phyloP scores from a whole-genome alignment of 176 grass and related monocot species.

The Phoenix dactylifera region DNA sequence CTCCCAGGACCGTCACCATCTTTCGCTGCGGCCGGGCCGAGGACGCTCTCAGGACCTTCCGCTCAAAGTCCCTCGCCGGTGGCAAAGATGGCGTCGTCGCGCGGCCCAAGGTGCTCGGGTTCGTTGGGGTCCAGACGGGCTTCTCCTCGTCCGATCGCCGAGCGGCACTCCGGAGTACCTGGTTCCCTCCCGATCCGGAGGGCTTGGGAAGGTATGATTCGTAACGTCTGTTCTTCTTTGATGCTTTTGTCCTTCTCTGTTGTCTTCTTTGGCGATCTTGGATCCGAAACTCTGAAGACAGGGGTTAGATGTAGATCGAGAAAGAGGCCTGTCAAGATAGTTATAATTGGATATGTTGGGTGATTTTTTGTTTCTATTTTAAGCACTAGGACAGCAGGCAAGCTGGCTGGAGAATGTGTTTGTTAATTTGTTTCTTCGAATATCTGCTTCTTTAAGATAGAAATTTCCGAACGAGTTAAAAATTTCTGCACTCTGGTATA shows the following conservation, averaged over 20 bases:
- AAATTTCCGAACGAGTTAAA: no score
- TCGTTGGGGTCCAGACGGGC: slow-evolving; percentile 72
- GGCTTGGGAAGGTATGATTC: slow-evolving; percentile 62
- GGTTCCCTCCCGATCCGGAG: slow-evolving; percentile 81
- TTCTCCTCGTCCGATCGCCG: slow-evolving; percentile 49
- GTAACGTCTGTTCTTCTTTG: slow-evolving; percentile 17
- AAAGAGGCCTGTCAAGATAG: no score
- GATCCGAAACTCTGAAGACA: no score
- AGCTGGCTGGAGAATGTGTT: no score
- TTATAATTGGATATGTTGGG: no score
- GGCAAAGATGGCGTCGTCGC: slow-evolving; percentile 12
- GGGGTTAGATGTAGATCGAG: no score
- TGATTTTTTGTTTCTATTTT: no score
- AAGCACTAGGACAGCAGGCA: no score
- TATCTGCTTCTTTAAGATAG: no score
- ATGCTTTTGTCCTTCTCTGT: slow-evolving; percentile 5
- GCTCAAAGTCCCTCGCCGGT: slow-evolving; percentile 9
- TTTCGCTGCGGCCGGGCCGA: slow-evolving; percentile 74
- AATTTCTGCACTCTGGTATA: no score
- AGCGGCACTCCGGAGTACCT: slow-evolving; percentile 60
- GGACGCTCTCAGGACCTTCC: slow-evolving; percentile 67
- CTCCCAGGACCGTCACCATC: slow-evolving; percentile 26
- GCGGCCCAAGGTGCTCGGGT: slow-evolving; percentile 70
- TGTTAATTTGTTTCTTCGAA: no score
- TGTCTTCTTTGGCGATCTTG: slow-evolving; percentile 14